These are phyloP conservation scores for Talaromyces atroroseus DNA, from an alignment of 2,329 filamentous ascomycete species.

Conservation along the genomic window DNA sequence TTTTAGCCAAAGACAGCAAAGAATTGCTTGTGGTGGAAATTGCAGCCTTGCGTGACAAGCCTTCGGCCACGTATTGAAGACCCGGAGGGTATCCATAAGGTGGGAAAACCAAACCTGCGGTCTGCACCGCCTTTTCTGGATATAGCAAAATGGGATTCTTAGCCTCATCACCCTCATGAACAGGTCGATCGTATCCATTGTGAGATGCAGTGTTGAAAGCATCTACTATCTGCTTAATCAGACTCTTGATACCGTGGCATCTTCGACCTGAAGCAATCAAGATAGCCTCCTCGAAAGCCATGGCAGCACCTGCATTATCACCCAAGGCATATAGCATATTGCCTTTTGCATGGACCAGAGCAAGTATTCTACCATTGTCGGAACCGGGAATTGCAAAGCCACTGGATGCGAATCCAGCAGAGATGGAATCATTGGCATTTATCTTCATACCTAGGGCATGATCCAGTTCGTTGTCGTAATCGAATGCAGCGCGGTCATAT, in stretches of 20 bases:
- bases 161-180: conserved; percentile 27
- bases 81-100: conserved; percentile 73
- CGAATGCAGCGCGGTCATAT: conserved; percentile 54
- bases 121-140: conserved; percentile 76
- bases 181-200: conserved; percentile 30
- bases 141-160: conserved; percentile 68
- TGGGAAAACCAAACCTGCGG: conserved; percentile 76
- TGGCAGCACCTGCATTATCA: conserved; percentile 71
- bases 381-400: conserved; percentile 78
- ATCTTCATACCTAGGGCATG: conserved; percentile 22
- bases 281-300: conserved; percentile 91
- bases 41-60: conserved; percentile 68
- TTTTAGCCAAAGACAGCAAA: conserved; percentile 88
- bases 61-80: conserved; percentile 64
- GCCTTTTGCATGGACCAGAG: conserved; percentile 95
- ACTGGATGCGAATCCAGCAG: conserved; percentile 63
- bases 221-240: conserved; percentile 72
- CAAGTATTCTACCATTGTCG: conserved; percentile 88
- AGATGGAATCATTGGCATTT: conserved; percentile 25
- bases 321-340: conserved; percentile 93
- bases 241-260: conserved; percentile 64
- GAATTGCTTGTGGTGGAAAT: conserved; percentile 95
- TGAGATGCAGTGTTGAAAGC: conserved; percentile 55
- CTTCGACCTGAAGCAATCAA: conserved; percentile 74
- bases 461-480: conserved; percentile 47